phyloP scores from a whole-genome alignment of 257 asterid genomes.

The Gentiana straminea region DNA sequence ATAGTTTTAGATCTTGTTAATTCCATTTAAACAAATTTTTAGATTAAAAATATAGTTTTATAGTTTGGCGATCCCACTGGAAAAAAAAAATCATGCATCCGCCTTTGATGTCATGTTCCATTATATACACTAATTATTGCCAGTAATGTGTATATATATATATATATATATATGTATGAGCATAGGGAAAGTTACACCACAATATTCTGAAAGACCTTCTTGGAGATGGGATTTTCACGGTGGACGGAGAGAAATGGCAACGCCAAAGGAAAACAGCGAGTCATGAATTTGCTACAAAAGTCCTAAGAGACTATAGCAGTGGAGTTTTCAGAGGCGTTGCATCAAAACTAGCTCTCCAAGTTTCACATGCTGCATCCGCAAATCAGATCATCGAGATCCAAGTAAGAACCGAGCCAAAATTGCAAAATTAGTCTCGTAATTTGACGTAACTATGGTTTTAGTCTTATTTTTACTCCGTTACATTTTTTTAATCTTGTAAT shows the following conservation, averaged over 20 bases:
- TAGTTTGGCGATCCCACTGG: no score
- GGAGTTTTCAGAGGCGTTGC: constrained; percentile 45
- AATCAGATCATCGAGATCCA: constrained; percentile 25
- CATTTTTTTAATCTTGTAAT: no score
- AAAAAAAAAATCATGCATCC: no score
- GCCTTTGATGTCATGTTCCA: no score
- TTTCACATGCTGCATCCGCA: constrained; percentile 20
- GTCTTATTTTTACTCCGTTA: no score
- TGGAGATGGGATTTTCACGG: constrained; percentile 26
- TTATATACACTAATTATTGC: not conserved
- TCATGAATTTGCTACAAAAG: constrained; percentile 52
- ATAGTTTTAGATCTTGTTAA: no score
- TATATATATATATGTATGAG: not conserved
- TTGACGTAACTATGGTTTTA: no score
- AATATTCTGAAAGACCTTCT: constrained; percentile 27
- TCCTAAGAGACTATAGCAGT: constrained; percentile 50
- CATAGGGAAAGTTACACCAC: constrained; percentile 43
- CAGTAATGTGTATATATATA: not conserved
- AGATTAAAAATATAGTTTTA: no score
- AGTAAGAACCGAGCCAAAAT: constrained; percentile 11
- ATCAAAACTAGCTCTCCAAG: constrained; percentile 30
- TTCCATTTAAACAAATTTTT: no score
- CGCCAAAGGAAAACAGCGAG: constrained; percentile 54
- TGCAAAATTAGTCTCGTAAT: no score
- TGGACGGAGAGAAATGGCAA: constrained; percentile 54